phyloP scores from a whole-genome alignment of 768 basidiomycete genomes.

The Mycena kentingensis region DNA sequence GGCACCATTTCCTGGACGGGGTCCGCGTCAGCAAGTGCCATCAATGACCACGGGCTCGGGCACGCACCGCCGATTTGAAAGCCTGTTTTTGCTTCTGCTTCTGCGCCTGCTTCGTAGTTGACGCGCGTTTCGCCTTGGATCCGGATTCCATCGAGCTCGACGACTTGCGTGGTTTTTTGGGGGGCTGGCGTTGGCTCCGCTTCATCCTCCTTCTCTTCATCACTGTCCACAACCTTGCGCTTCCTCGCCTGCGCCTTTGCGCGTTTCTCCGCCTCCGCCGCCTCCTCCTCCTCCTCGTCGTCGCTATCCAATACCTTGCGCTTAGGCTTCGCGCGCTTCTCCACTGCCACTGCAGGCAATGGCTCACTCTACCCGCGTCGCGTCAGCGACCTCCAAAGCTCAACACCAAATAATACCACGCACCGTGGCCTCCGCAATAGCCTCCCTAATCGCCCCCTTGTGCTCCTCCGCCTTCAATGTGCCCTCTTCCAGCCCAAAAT shows the following conservation, averaged over 20 bases:
- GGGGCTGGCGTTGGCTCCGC: neutral
- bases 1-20: conserved; percentile 34
- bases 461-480: conserved; percentile 45
- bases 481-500: conserved; percentile 46
- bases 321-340: neutral
- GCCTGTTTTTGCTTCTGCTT: neutral
- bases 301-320: conserved; percentile 15
- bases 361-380: neutral
- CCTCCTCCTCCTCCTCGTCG: conserved; percentile 7
- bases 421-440: conserved; percentile 42
- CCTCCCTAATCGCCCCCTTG: conserved; percentile 49
- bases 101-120: neutral
- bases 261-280: neutral
- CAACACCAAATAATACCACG: conserved; percentile 8
- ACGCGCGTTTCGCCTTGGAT: neutral
- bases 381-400: neutral
- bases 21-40: neutral
- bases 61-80: conserved; percentile 43
- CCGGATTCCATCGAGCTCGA: neutral
- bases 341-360: neutral
- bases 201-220: neutral
- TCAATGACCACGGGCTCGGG: neutral
- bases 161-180: conserved; percentile 7
- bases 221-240: neutral
- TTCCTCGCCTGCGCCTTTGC: neutral